Evolutionary conservation across 768 basidiomycete genomes (phyloP), one percentile per base, ranked within the genome.

Genomic region (Dendrothele bispora): DNA sequence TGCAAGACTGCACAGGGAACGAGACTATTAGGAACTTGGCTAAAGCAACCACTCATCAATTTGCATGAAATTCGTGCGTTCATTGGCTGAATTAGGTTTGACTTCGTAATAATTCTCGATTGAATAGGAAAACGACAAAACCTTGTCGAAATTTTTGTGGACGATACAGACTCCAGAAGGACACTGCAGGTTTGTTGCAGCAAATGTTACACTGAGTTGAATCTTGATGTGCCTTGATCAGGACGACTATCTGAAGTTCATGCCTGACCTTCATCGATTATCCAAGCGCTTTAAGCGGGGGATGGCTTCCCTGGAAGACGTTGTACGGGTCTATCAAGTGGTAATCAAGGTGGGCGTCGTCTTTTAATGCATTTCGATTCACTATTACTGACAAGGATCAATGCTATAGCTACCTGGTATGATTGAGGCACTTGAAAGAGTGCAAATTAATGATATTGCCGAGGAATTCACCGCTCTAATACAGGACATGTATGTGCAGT

Each of bases 1-100:
- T 97, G 95, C 73, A 97, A 97, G 69, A 98, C 97, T 0, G 83
- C 91, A 0, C 97, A 99, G 61, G 97, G 97, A 0, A 84, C 89
- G 12, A 73, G 97, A 46, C 64, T 97, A 32, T 74, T 99, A 3
- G 89, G 85, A 0, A 85, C 84, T 39, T 98, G 95, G 95, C 70
- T 99, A 34, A 98, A 97, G 61, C 97, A 98, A 62, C 97, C 97
- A 5, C 71, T 98, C 22, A 82, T 98, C 25, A 98, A 97, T 64
- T 65, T 91, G 29, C 95, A 98, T 54, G 90, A 94, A 61, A 98
- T 98, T 51, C 75, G 93, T 91, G 48, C 53, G 91, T 73, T 28
- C 4, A 21, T 25, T 29, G 22, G 6, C 27, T 40, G 15, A 8
- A 22, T 11, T 57, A n/a, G n/a, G 14, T 28, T 43, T 39, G 21